These are phyloP conservation scores for Penicillium sp. DNA, from an alignment of 2,329 filamentous ascomycete genomes.

Conservation along the genomic window DNA sequence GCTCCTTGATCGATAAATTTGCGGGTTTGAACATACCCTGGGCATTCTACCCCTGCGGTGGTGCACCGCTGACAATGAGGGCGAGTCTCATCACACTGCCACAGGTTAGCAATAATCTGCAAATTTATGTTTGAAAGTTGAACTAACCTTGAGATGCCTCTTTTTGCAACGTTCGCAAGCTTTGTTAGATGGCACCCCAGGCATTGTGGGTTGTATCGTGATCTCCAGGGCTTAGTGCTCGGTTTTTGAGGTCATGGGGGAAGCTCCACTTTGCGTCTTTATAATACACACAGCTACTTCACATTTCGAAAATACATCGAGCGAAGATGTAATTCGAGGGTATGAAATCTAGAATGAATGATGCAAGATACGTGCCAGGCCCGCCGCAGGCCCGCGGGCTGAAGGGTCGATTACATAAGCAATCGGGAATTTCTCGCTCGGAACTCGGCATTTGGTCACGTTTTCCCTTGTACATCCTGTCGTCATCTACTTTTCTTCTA, in stretches of 20 bases:
- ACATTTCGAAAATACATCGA: slow-evolving; percentile 3
- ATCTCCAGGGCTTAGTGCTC: not conserved
- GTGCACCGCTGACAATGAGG: slow-evolving; percentile 41
- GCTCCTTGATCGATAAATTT: slow-evolving; percentile 47
- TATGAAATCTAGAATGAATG: slow-evolving; percentile 2
- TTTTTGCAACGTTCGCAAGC: slow-evolving; percentile 44
- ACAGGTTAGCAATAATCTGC: not conserved
- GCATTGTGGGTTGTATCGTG: slow-evolving; percentile 28
- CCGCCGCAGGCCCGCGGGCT: not conserved
- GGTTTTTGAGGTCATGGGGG: not conserved
- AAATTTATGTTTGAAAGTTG: not conserved
- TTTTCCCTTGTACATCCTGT: slow-evolving; percentile 8
- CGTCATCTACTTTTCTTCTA: slow-evolving; percentile 6
- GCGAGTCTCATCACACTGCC: slow-evolving; percentile 43
- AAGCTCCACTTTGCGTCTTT: not conserved
- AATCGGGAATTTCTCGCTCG: not conserved
- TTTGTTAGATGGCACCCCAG: slow-evolving; percentile 43
- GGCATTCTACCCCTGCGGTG: slow-evolving; percentile 40
- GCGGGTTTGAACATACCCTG: slow-evolving; percentile 45
- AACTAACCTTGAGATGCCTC: slow-evolving; percentile 39
- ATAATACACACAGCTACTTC: not conserved
- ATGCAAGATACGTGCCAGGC: not conserved
- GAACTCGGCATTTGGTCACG: not conserved
- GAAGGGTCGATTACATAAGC: not conserved
- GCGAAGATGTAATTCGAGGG: not conserved